These are phyloP conservation scores for Suillus plorans DNA, from an alignment of 768 basidiomycete species.

Conservation along the genomic window DNA sequence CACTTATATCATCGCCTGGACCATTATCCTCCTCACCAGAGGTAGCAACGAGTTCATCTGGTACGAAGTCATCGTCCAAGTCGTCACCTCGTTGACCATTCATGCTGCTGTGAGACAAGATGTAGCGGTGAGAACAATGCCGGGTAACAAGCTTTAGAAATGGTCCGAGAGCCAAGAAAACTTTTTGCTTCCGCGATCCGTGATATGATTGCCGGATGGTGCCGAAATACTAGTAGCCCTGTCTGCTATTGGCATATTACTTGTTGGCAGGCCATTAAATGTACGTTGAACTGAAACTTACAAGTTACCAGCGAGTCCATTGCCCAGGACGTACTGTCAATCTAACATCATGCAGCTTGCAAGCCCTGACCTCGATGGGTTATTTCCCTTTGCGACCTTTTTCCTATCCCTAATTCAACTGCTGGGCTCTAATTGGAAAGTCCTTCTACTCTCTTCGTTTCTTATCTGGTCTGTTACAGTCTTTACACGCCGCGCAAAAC, in stretches of 20 bases:
- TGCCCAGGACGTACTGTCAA: background rate
- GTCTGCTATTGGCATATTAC: background rate
- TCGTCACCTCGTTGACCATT: slow-evolving; percentile 63
- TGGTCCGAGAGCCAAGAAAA: background rate
- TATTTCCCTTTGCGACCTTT: background rate
- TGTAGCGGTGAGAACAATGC: slow-evolving; percentile 12
- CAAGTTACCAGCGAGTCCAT: background rate
- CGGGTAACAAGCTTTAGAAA: slow-evolving; percentile 4
- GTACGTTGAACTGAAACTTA: background rate
- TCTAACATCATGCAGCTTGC: background rate
- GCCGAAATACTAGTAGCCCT: background rate
- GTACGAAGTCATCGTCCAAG: slow-evolving; percentile 79
- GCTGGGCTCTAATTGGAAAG: background rate
- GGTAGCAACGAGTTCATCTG: slow-evolving; percentile 63
- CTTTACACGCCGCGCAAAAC: background rate
- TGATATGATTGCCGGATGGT: background rate
- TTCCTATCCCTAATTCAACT: background rate
- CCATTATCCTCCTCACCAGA: slow-evolving; percentile 55
- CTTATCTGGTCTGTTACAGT: slow-evolving; percentile 9
- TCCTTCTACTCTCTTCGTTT: slow-evolving; percentile 7
- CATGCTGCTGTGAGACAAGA: slow-evolving; percentile 16
- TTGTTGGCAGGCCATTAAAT: background rate
- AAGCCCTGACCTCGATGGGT: background rate
- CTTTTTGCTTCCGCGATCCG: background rate
- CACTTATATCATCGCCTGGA: slow-evolving; percentile 36